These are phyloP conservation scores for Drechslerella dactyloides DNA, from an alignment of 2,329 filamentous ascomycete species.

Conservation along the genomic window DNA sequence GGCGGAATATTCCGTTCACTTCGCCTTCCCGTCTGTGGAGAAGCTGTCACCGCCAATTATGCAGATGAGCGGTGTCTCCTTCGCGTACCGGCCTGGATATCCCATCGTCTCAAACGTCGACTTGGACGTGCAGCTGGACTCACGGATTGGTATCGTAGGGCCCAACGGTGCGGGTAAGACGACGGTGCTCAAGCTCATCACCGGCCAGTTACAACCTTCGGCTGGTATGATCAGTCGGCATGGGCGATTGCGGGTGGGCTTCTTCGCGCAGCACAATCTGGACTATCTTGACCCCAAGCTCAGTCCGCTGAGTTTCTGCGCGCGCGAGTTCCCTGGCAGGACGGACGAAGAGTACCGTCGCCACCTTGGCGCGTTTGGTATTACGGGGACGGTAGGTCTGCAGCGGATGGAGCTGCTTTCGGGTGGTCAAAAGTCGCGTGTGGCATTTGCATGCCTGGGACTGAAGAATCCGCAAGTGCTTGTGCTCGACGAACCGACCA, in stretches of 20 bases:
- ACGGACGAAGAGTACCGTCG: constrained; percentile 96
- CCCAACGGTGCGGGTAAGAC: constrained; percentile 99
- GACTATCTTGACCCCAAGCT: constrained; percentile 89
- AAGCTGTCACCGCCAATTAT: constrained; percentile 97
- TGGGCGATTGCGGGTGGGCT: constrained; percentile 86
- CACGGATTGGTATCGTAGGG: constrained; percentile 97
- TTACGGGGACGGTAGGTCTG: constrained; percentile 91
- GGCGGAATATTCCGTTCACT: constrained; percentile 92
- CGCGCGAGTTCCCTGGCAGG: constrained; percentile 84
- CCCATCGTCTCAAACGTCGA: constrained; percentile 84
- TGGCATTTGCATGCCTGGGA: constrained; percentile 95
- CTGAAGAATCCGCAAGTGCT: constrained; percentile 95
- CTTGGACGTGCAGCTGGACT: constrained; percentile 95
- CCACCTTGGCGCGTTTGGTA: constrained; percentile 86
- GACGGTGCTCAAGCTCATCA: constrained; percentile 96
- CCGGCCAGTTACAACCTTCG: constrained; percentile 78
- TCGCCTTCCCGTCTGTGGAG: constrained; percentile 96
- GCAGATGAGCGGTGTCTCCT: constrained; percentile 90
- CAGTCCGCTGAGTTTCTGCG: constrained; percentile 95
- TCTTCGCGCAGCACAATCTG: constrained; percentile 98
- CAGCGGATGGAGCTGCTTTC: constrained; percentile 95
- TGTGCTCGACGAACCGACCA: constrained; percentile 96
- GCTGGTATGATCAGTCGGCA: constrained; percentile 85
- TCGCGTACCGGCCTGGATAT: constrained; percentile 83
- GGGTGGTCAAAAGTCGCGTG: constrained; percentile 96